phyloP scores from a whole-genome alignment of 2,329 filamentous ascomycete species.

The Monosporascus sp. region DNA sequence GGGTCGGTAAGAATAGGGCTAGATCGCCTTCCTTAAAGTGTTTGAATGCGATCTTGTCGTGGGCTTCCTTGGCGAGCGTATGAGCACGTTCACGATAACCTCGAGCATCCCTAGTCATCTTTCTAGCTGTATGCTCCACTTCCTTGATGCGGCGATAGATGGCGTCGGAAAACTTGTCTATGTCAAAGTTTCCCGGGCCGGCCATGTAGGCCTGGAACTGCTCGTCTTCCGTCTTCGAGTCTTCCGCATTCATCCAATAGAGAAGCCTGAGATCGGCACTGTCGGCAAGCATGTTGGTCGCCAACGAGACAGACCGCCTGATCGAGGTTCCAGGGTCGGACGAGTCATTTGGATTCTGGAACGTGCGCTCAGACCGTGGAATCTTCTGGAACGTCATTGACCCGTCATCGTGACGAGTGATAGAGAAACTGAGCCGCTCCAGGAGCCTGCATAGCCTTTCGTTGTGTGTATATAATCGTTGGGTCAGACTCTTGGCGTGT shows the following conservation, averaged over 20 bases:
- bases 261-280: slow-evolving; percentile 67
- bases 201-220: slow-evolving; percentile 73
- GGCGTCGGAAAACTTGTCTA: slow-evolving; percentile 78
- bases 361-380: slow-evolving; percentile 53
- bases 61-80: slow-evolving; percentile 72
- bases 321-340: slow-evolving; percentile 50
- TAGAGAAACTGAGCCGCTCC: slow-evolving; percentile 79
- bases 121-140: slow-evolving; percentile 86
- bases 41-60: slow-evolving; percentile 93
- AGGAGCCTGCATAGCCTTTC: slow-evolving; percentile 78
- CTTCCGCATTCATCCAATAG: slow-evolving; percentile 73
- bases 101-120: slow-evolving; percentile 85
- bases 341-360: slow-evolving; percentile 54
- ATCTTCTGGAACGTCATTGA: slow-evolving; percentile 71
- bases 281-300: slow-evolving; percentile 51
- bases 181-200: slow-evolving; percentile 71
- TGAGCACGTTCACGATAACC: slow-evolving; percentile 85
- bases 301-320: slow-evolving; percentile 48
- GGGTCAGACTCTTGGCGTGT: slow-evolving; percentile 77
- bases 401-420: slow-evolving; percentile 63
- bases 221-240: slow-evolving; percentile 60
- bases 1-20: slow-evolving; percentile 86
- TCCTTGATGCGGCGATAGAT: slow-evolving; percentile 88
- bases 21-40: slow-evolving; percentile 96
- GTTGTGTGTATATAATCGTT: slow-evolving; percentile 76